Conservation (phyloP, 177 flowering plant genomes). For the Vitis hybrid region DNA sequence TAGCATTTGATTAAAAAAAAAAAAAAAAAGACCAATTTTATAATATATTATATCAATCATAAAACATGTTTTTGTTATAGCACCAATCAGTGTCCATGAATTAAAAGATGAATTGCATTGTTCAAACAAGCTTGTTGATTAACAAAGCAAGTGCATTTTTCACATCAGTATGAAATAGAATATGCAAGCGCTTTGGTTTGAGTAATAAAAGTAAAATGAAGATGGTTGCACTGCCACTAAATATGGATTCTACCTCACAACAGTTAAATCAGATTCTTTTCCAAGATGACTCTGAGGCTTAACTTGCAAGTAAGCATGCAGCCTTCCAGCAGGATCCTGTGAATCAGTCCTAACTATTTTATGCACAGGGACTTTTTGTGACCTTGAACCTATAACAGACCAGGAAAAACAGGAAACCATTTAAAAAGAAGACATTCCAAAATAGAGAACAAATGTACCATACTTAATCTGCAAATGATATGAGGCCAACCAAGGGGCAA, state of each 20-base stretch:
- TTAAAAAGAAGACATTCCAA: background rate
- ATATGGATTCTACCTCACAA: constrained; percentile 54
- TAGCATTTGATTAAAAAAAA: too few species aligned
- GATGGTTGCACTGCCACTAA: background rate
- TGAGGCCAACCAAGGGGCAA: constrained; percentile 2
- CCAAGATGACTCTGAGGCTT: constrained; percentile 40
- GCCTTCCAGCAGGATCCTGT: constrained; percentile 86
- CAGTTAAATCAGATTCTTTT: constrained; percentile 42
- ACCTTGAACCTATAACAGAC: constrained; percentile 36
- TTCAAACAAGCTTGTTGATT: too few species aligned
- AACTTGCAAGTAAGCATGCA: constrained; percentile 80
- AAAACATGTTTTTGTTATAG: too few species aligned
- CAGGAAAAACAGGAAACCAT: constrained; percentile 4
- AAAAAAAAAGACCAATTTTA: too few species aligned
- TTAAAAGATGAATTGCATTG: too few species aligned
- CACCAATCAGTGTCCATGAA: too few species aligned
- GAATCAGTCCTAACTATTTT: constrained; percentile 93
- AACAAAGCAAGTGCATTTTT: too few species aligned
- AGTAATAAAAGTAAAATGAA: background rate
- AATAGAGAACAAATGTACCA: background rate
- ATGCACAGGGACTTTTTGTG: constrained; percentile 72
- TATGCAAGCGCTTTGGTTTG: background rate
- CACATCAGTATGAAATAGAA: too few species aligned
- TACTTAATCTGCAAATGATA: background rate
- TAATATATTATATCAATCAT: too few species aligned